Evolutionary conservation across 495 filamentous ascomycete species (phyloP).

Genomic region (Hypoxylon subgilvum): DNA sequence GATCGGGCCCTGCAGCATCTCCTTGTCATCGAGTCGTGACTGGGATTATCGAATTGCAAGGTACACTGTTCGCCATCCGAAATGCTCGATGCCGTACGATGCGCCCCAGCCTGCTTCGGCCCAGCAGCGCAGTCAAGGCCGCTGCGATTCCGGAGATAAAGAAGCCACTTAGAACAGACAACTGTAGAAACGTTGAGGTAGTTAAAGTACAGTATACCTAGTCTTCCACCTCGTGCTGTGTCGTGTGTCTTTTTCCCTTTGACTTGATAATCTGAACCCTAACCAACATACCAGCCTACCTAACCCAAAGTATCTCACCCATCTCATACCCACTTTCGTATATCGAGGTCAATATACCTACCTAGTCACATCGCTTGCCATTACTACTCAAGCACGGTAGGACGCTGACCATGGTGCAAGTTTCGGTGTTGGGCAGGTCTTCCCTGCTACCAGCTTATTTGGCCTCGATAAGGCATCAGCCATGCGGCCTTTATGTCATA

Average conservation of each 20-base stretch:
- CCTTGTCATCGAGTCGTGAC: constrained; percentile 40
- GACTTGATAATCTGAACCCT: constrained; percentile 11
- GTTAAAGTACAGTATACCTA: constrained; percentile 20
- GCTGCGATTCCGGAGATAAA: constrained; percentile 46
- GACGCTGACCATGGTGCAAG: constrained; percentile 36
- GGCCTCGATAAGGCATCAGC: constrained; percentile 23
- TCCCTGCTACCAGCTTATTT: constrained; percentile 28
- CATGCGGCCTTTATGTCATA: constrained; percentile 34
- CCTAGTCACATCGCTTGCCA: neutral
- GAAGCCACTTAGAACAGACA: constrained; percentile 7
- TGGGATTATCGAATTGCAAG: constrained; percentile 30
- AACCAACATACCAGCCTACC: too few species aligned
- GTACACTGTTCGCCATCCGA: constrained; percentile 28
- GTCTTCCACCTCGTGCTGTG: constrained; percentile 7
- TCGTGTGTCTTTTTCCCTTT: constrained; percentile 8
- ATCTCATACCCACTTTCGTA: too few species aligned
- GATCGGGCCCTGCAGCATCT: constrained; percentile 30
- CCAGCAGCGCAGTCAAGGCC: constrained; percentile 10
- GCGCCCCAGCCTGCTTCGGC: constrained; percentile 22
- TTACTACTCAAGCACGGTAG: neutral
- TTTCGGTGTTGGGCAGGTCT: constrained; percentile 31
- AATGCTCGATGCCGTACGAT: constrained; percentile 23
- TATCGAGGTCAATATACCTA: constrained; percentile 9
- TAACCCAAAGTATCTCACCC: too few species aligned
- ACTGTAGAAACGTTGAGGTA: constrained; percentile 19